phyloP scores from a whole-genome alignment of 2,329 filamentous ascomycete genomes.

The Periconia digitata region DNA sequence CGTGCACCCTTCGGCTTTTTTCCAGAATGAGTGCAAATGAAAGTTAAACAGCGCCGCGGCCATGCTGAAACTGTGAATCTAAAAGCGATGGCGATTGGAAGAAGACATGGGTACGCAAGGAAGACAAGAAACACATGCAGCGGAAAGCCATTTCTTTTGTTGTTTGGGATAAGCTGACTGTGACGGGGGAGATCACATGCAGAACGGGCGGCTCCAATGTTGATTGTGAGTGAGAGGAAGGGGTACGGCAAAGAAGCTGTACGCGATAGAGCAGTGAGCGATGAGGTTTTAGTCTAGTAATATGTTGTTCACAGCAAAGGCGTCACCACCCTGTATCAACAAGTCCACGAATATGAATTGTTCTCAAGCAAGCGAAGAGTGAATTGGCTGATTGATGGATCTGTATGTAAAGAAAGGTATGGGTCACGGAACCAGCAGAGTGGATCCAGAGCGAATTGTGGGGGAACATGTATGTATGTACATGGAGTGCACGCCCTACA shows the following conservation, averaged over 20 bases:
- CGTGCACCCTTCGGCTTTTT: no score
- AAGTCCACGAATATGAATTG: conserved; percentile 26
- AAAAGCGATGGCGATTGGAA: no score
- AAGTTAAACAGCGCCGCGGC: neutral
- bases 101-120: no score
- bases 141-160: neutral
- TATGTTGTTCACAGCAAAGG: conserved; percentile 17
- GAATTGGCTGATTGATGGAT: neutral
- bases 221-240: no score
- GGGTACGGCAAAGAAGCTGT: neutral
- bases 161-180: neutral
- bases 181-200: neutral
- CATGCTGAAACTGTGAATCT: neutral
- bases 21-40: no score
- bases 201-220: neutral
- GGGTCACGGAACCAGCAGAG: neutral
- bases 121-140: neutral
- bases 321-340: conserved; percentile 31
- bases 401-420: no score
- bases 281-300: conserved; percentile 13
- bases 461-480: conserved; percentile 12
- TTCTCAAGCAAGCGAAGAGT: conserved; percentile 2
- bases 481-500: neutral
- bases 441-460: conserved; percentile 9
- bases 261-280: neutral